Evolutionary conservation across 345 rosid genomes (phyloP), one percentile per base, ranked within the genome.

Genomic region (Syzygium jambos): DNA sequence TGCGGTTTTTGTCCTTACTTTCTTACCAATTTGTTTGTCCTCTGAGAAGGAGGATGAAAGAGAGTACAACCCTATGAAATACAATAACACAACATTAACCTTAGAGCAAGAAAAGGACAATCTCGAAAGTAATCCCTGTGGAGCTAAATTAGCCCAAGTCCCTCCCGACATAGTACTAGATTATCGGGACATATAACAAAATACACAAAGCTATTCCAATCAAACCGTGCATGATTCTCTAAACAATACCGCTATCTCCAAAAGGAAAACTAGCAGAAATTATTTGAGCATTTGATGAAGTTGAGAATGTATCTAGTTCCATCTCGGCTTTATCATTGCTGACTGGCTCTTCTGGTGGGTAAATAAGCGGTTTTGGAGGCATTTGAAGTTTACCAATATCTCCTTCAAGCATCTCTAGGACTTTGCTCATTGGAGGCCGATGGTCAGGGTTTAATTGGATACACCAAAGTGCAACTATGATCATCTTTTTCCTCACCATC

Each of bases 271-370:
- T 63, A 29, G 21, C 0, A 1, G 10, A 63, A 29, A 63, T 15
- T 63, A 3, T 63, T 0, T 0, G 22, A 29, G 77, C 0, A 0
- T 41, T 63, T 15, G 38, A 29, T 7, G 10, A 29, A 63, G 41
- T 29, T 29, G 38, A 63, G 41, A 15, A 63, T 29, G 77, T 63
- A 23, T 56, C 52, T 63, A 63, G 2, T 29, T 63, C 38, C 77
- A 14, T 63, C 38, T 0, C 4, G 0, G 2, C 0, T 63, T 0
- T 63, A 0, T 29, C 21, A 63, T 29, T 7, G 10, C 15, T 7
- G 2, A 0, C 0, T 15, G 2, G 41, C 77, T 63, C 41, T 6
- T 63, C 21, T 1, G 0, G 11, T 6, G 77, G 77, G 38, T 63
- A 63, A 29, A 29, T 3, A 63, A 63, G 77, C 5, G 38, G 77